phyloP scores from a whole-genome alignment of 148 eudicot species.

The Rhododendron vialii region DNA sequence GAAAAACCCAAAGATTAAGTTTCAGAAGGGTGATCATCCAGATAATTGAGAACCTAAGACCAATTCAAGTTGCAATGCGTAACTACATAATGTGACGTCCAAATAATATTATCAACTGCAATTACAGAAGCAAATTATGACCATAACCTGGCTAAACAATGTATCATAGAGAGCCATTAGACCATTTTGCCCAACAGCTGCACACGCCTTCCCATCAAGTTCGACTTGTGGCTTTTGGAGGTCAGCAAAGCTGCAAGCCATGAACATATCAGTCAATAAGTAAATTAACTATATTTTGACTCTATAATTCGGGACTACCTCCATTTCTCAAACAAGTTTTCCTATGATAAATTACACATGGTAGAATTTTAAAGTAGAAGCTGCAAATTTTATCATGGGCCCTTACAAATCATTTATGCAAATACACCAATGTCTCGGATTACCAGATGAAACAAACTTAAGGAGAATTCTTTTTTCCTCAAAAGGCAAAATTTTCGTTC shows the following conservation, averaged over 20 bases:
- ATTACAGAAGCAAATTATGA: neutral
- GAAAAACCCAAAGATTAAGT: slow-evolving; percentile 4
- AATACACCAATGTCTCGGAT: neutral
- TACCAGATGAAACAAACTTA: neutral
- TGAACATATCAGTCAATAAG: slow-evolving; percentile 12
- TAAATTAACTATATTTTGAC: neutral
- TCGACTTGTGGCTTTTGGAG: slow-evolving; percentile 95
- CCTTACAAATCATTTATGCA: neutral
- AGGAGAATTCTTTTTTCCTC: neutral
- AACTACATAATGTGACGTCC: neutral
- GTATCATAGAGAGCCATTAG: slow-evolving; percentile 97
- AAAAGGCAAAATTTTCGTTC: neutral
- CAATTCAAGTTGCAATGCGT: neutral
- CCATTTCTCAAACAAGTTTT: neutral
- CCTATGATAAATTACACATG: neutral
- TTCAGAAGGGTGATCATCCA: slow-evolving; percentile 5
- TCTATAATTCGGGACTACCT: neutral
- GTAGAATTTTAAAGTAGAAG: neutral
- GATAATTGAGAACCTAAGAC: neutral
- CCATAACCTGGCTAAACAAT: slow-evolving; percentile 77
- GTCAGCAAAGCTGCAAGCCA: slow-evolving; percentile 72
- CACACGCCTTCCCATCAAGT: slow-evolving; percentile 97
- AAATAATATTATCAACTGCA: neutral
- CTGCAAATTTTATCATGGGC: neutral
- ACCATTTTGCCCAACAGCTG: slow-evolving; percentile 97